A percentile compares a stretch with the other conserved stretches of the same genome.
Conservation (phyloP, 2,329 filamentous ascomycete genomes). For the Aspergillus aculeatinus region DNA sequence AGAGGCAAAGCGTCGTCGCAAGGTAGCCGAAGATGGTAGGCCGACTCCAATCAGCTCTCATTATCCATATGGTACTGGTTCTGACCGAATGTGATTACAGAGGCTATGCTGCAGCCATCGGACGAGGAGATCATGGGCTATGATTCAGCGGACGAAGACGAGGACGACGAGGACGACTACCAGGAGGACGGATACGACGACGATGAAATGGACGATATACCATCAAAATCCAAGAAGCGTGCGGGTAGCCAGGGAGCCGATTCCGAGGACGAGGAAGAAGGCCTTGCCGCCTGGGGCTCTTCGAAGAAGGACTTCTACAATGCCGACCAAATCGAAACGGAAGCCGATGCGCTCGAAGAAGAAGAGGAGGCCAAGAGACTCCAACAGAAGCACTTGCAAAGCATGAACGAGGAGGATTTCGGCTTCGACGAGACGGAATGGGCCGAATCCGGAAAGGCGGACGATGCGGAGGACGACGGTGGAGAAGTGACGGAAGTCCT, state of each 20-base stretch:
- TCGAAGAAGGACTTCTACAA: constrained; percentile 91
- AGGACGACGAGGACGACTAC: constrained; percentile 48
- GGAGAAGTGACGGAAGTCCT: constrained; percentile 82
- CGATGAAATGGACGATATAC: constrained; percentile 27
- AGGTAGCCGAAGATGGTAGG: constrained; percentile 65
- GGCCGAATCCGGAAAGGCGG: constrained; percentile 57
- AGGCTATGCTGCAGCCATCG: constrained; percentile 57
- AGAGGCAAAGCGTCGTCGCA: constrained; percentile 72
- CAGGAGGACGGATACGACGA: constrained; percentile 38
- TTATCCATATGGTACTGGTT: not conserved
- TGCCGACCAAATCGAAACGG: constrained; percentile 72
- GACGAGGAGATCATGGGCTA: constrained; percentile 64
- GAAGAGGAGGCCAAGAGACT: constrained; percentile 84
- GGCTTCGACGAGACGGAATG: constrained; percentile 89
- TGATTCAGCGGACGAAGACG: constrained; percentile 44
- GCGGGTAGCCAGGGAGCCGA: constrained; percentile 24
- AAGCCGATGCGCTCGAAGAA: constrained; percentile 79
- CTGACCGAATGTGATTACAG: constrained; percentile 37
- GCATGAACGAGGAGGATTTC: constrained; percentile 90
- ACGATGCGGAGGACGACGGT: constrained; percentile 47
- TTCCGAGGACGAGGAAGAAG: constrained; percentile 50
- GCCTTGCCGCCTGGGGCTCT: constrained; percentile 76
- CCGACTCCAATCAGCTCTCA: not conserved
- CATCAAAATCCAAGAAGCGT: constrained; percentile 23
- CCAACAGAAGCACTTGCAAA: constrained; percentile 85